These are phyloP conservation scores for Fragosphaeria purpurea DNA, from an alignment of 2,329 filamentous ascomycete genomes.

Conservation along the genomic window DNA sequence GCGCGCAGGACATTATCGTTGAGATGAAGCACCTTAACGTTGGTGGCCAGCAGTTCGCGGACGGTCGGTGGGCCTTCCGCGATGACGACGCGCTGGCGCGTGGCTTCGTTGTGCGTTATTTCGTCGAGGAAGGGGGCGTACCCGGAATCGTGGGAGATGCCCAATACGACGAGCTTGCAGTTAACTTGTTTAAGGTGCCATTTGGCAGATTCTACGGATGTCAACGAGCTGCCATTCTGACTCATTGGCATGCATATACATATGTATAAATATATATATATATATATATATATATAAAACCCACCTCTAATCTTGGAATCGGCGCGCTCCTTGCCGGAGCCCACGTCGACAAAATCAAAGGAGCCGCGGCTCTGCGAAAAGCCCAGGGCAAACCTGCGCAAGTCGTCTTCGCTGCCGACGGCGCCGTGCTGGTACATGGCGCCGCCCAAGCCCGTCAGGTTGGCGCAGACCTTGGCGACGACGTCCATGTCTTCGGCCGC, in stretches of 20 bases:
- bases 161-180: constrained; percentile 52
- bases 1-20: constrained; percentile 40
- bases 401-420: constrained; percentile 31
- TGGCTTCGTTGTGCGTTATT: constrained; percentile 34
- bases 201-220: constrained; percentile 33
- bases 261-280: too few species aligned
- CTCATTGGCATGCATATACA: too few species aligned
- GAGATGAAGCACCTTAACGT: constrained; percentile 36
- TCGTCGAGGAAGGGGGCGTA: constrained; percentile 52
- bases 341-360: constrained; percentile 57
- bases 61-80: constrained; percentile 43
- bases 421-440: constrained; percentile 39
- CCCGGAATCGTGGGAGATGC: constrained; percentile 50
- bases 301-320: constrained; percentile 52
- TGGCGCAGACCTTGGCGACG: constrained; percentile 46
- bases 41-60: constrained; percentile 37
- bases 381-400: constrained; percentile 48
- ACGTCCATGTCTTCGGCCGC: constrained; percentile 34
- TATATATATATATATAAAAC: neutral
- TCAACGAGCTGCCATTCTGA: neutral
- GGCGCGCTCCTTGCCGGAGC: constrained; percentile 46
- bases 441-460: constrained; percentile 39
- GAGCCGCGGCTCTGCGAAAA: constrained; percentile 49
- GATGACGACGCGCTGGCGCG: constrained; percentile 37
- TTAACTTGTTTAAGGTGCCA: constrained; percentile 52